Percentiles rank a stretch among this genome's conserved stretches.
phyloP scores from a whole-genome alignment of 75 land plant species.

The Selaginella tamariscina region DNA sequence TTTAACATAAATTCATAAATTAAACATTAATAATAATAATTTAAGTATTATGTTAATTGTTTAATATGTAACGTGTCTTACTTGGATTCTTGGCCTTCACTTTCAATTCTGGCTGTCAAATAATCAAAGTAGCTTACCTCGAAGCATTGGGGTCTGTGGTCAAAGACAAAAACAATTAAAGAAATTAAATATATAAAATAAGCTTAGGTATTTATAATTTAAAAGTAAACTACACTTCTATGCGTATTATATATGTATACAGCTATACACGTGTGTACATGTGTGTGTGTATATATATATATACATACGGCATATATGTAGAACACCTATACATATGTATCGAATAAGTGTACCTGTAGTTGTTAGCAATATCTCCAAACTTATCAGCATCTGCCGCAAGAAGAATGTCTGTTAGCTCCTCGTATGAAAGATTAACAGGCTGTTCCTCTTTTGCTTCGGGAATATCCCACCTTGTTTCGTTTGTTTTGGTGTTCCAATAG shows the following conservation, averaged over 20 bases:
- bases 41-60: not conserved
- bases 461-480: not conserved
- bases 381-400: not conserved
- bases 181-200: not conserved
- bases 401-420: not conserved
- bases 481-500: not conserved
- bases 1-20: too few relatives aligned
- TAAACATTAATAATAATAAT: too few relatives aligned
- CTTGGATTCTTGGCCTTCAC: not conserved
- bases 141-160: not conserved
- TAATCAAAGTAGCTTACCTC: not conserved
- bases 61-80: not conserved
- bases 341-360: too few relatives aligned
- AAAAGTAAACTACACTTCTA: not conserved
- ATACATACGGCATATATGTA: too few relatives aligned
- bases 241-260: too few relatives aligned
- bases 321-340: too few relatives aligned
- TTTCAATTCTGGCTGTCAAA: not conserved
- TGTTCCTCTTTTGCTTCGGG: not conserved
- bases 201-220: not conserved
- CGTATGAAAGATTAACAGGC: not conserved
- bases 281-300: too few relatives aligned
- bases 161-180: too few relatives aligned
- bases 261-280: too few relatives aligned
- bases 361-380: not conserved